Base-by-base conservation (phyloP, 2,329 filamentous ascomycete species). In the Cladosporium austrohemisphaericum region DNA sequence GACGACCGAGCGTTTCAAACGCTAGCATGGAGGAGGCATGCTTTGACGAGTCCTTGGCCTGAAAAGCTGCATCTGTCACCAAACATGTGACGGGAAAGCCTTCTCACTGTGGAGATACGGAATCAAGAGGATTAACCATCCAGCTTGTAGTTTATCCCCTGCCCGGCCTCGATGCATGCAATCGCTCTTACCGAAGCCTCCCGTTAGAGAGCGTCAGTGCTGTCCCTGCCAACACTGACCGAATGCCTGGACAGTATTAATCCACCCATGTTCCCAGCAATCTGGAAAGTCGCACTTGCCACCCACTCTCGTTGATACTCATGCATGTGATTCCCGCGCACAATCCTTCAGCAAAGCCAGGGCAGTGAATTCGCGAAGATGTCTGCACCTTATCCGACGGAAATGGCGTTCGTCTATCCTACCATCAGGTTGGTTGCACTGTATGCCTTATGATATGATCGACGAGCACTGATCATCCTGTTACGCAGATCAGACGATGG, bases 1-100 rank as follows among this genome's bases (percentile, higher is more conserved):
- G 22, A 40, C 37, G 20, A 10, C 25, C 37, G 37, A 40, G 37
- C 37, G 37, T 40, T 40, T 40, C 37, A 40, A 16, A 16, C 22
- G 11, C 14, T 16, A 10, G 32, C 22, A 22, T 40, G 2, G 14
- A 16, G 37, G 2, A 25, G 14, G n/a, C n/a, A n/a, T n/a, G n/a
- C n/a, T n/a, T n/a, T n/a, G n/a, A n/a, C n/a, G n/a, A n/a, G n/a
- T n/a, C n/a, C n/a, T n/a, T n/a, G n/a, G n/a, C n/a, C n/a, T n/a
- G n/a, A n/a, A n/a, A n/a, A n/a, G n/a, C n/a, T n/a, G n/a, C n/a
- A n/a, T n/a, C n/a, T n/a, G n/a, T n/a, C n/a, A n/a, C n/a, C 14
- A 26, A 6, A 11, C 18, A 23, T 40, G 37, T 14, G 18, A 40
- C 10, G 37, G 36, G 23, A 11, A 28, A 16, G 16, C 9, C 20